These are phyloP conservation scores for Lecanicillium sp. DNA, from an alignment of 2,329 filamentous ascomycete species.

Conservation along the genomic window DNA sequence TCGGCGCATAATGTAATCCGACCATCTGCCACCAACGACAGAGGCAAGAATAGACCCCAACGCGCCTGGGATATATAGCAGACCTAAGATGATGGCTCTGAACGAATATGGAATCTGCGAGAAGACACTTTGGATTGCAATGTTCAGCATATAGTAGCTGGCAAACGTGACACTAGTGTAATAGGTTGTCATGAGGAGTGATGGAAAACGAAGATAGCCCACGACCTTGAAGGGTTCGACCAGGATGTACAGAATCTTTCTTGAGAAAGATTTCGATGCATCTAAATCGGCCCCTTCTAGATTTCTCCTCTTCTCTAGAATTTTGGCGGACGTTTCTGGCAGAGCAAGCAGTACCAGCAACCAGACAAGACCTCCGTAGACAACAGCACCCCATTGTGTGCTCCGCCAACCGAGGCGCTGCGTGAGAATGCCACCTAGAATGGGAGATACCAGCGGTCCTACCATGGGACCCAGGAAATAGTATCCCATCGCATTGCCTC, in stretches of 20 bases:
- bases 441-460: slow-evolving; percentile 67
- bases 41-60: neutral
- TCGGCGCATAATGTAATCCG: slow-evolving; percentile 1
- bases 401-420: slow-evolving; percentile 65
- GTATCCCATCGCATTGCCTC: slow-evolving; percentile 69
- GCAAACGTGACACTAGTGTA: neutral
- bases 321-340: slow-evolving; percentile 1
- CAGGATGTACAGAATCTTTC: neutral
- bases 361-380: slow-evolving; percentile 56
- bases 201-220: neutral
- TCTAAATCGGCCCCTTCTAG: neutral
- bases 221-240: neutral
- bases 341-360: slow-evolving; percentile 47
- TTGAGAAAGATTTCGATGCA: neutral
- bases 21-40: neutral
- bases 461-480: slow-evolving; percentile 76
- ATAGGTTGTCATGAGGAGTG: slow-evolving; percentile 1
- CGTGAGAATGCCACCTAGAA: slow-evolving; percentile 67
- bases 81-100: neutral
- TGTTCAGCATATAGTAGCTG: slow-evolving; percentile 1
- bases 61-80: slow-evolving; percentile 1
- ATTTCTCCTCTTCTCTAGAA: neutral
- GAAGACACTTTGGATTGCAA: neutral
- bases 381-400: slow-evolving; percentile 69
- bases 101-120: neutral